Evolutionary conservation across 2,329 filamentous ascomycete species (phyloP).

Genomic region (Colletotrichum costaricense): DNA sequence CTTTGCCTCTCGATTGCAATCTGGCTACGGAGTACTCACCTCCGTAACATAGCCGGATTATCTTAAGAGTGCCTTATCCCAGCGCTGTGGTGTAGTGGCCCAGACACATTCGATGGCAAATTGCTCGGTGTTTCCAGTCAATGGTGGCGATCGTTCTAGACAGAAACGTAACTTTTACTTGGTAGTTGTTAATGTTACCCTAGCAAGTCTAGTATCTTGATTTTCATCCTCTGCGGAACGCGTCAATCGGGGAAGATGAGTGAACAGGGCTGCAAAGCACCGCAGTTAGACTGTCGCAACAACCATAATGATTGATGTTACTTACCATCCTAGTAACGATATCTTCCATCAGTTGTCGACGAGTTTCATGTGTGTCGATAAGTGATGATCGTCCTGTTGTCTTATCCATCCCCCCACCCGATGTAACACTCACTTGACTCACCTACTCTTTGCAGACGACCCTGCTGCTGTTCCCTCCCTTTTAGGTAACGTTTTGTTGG

Average conservation of each 20-base stretch:
- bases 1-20: constrained; percentile 40
- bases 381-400: constrained; percentile 43
- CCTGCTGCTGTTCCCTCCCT: constrained; percentile 45
- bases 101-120: not conserved
- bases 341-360: constrained; percentile 41
- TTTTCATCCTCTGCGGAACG: not conserved
- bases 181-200: not conserved
- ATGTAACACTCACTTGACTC: constrained; percentile 40
- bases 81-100: not conserved
- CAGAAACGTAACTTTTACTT: not conserved
- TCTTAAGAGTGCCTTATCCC: not conserved
- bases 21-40: not conserved
- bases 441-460: not conserved
- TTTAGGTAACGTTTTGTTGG: constrained; percentile 61
- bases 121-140: not conserved
- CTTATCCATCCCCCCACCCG: constrained; percentile 52
- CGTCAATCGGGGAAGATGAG: not conserved
- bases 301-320: constrained; percentile 43
- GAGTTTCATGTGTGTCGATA: constrained; percentile 42
- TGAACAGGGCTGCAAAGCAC: no score
- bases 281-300: no score
- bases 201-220: not conserved
- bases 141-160: not conserved
- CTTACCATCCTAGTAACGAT: constrained; percentile 46
- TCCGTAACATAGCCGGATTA: not conserved